Percentiles rank a stretch among this genome's conserved stretches.
phyloP scores from a whole-genome alignment of 2,329 filamentous ascomycete genomes.

The Falciphora oryzae region DNA sequence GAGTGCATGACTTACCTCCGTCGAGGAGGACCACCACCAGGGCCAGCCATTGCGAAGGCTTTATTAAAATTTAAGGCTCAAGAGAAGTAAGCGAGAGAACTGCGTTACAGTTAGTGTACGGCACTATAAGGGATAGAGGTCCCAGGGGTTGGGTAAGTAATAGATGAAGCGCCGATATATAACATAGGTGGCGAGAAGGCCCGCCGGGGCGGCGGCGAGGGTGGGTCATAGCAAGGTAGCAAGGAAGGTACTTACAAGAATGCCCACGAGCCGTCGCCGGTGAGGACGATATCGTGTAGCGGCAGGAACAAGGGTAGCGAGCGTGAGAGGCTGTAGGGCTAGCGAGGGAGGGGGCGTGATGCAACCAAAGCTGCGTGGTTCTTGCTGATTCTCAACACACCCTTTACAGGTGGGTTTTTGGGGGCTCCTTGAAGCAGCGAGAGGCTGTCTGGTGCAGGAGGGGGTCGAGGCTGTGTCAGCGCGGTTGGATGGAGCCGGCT shows the following conservation, averaged over 20 bases:
- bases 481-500: too few species aligned
- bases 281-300: not conserved
- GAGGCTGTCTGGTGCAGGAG: too few species aligned
- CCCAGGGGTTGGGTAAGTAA: not conserved
- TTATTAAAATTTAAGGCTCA: conserved; percentile 28
- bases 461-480: too few species aligned
- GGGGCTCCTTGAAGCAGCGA: too few species aligned
- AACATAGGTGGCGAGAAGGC: not conserved
- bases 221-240: not conserved
- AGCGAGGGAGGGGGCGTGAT: too few species aligned
- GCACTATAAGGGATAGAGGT: not conserved
- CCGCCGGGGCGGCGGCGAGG: not conserved
- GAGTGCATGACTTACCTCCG: conserved; percentile 44
- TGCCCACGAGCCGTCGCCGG: conserved; percentile 18
- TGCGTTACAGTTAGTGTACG: not conserved
- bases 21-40: conserved; percentile 86
- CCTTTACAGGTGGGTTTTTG: too few species aligned
- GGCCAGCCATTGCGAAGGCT: conserved; percentile 71
- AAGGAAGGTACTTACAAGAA: conserved; percentile 23
- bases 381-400: too few species aligned
- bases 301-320: not conserved
- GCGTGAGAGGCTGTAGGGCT: too few species aligned
- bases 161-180: conserved; percentile 1
- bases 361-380: too few species aligned
- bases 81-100: conserved; percentile 24